Evolutionary conservation across 805 yeast species (phyloP).

Genomic region (Wickerhamiella alocasiicola): DNA sequence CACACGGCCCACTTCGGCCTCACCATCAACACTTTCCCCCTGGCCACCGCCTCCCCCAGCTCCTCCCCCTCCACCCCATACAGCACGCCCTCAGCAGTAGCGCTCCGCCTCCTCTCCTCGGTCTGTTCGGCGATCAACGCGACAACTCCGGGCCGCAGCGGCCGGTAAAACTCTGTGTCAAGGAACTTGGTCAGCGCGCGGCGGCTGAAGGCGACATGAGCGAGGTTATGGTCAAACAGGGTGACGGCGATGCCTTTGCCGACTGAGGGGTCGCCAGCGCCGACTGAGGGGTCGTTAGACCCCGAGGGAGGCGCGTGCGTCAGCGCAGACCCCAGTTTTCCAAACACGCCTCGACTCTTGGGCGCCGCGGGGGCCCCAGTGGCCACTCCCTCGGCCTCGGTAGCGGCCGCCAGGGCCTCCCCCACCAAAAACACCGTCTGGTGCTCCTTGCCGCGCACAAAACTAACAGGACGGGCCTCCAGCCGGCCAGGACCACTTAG

Average conservation of each 20-base stretch:
- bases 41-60: constrained; percentile 34
- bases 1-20: constrained; percentile 90
- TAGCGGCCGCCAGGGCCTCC: neutral
- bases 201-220: constrained; percentile 57
- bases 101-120: constrained; percentile 59
- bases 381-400: neutral
- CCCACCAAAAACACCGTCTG: constrained; percentile 8
- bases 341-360: neutral
- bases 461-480: constrained; percentile 3
- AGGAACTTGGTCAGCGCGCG: constrained; percentile 79
- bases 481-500: constrained; percentile 7
- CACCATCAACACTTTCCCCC: constrained; percentile 58
- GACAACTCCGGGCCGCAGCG: constrained; percentile 47
- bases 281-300: neutral
- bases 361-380: neutral
- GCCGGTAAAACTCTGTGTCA: constrained; percentile 36
- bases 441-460: constrained; percentile 5
- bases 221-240: constrained; percentile 66
- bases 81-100: constrained; percentile 50
- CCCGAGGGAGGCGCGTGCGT: no score
- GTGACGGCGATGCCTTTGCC: constrained; percentile 76
- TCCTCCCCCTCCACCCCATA: constrained; percentile 32
- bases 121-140: constrained; percentile 50
- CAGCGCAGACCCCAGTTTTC: neutral
- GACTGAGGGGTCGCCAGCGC: constrained; percentile 36